Base-by-base conservation (phyloP, 192 early-diverging fungal genomes). In the Dispira simplex region DNA sequence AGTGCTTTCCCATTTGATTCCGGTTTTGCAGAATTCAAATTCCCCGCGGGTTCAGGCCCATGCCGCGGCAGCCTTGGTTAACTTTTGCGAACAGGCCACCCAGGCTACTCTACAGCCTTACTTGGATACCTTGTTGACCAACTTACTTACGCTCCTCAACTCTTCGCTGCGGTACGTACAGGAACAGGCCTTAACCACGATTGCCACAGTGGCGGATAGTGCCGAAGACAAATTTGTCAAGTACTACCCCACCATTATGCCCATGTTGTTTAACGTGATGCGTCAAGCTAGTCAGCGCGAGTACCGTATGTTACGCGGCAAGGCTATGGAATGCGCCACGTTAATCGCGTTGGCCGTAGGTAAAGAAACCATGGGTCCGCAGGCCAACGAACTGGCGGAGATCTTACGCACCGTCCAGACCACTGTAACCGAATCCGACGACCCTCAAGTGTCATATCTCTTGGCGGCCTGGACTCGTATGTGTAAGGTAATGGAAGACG, bases 131-230 rank as follows among this genome's bases (percentile, higher is more conserved):
- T 86, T 99, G 70, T 88, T 99, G 65, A 80, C 87, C 67, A 85
- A 83, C 46, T 83, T 97, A 57, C 68, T 94, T 69, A 72, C 82
- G 13, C 85, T 99, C 64, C 78, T 98, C 58, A 86, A 84, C 73
- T 88, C 86, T 23, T 74, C 76, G 21, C 89, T 87, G 71, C 90
- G 83, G 39, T 99, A 93, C 72, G 91, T 97, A 49, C 97, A 98
- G 75, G 95, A 99, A 73, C 95, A 99, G 75, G 93, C 93, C 39
- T 90, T 99, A 66, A 98, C 97, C 27, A 90, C 95, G 18, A 90
- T 99, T 64, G 94, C 95, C 54, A 93, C 91, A 0, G 86, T 98
- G 26, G 97, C 95, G 3, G 95, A 97, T 71, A 90, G 87, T 59
- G 92, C 95, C n/a, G 88, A 90, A 69, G 85, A 86, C 60, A 76